phyloP scores from a whole-genome alignment of 768 basidiomycete genomes.

The Mycena epipterygia region DNA sequence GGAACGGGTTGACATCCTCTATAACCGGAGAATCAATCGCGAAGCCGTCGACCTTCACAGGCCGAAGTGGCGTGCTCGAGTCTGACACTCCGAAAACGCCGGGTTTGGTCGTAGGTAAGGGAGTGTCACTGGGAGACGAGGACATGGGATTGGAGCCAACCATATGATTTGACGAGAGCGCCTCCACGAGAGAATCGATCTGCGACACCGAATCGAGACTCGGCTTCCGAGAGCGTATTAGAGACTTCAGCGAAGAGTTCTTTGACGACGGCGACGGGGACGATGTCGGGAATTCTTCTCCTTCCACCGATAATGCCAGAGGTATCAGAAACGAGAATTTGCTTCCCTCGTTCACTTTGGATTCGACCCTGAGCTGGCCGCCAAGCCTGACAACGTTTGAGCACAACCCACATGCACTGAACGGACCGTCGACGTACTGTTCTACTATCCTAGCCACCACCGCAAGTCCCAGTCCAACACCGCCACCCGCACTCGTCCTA shows the following conservation, averaged over 20 bases:
- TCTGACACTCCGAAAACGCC: conserved; percentile 45
- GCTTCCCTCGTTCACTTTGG: conserved; percentile 74
- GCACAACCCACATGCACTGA: background rate
- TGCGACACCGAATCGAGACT: conserved; percentile 48
- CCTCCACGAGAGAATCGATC: conserved; percentile 64
- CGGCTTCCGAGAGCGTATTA: conserved; percentile 41
- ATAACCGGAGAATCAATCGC: conserved; percentile 33
- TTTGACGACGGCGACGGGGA: conserved; percentile 37
- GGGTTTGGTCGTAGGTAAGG: background rate
- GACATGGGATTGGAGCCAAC: conserved; percentile 18
- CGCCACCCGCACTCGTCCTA: conserved; percentile 51
- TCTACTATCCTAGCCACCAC: conserved; percentile 86
- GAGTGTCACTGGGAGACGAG: conserved; percentile 10
- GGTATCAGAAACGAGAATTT: conserved; percentile 82
- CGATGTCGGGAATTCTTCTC: conserved; percentile 35
- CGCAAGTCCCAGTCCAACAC: conserved; percentile 79
- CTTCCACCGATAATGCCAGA: conserved; percentile 58
- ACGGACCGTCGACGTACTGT: conserved; percentile 49
- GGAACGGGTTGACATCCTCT: background rate
- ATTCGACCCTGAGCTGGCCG: conserved; percentile 85
- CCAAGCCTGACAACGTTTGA: conserved; percentile 54
- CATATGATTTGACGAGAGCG: conserved; percentile 56
- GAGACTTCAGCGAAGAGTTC: conserved; percentile 36
- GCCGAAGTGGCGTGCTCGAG: conserved; percentile 47
- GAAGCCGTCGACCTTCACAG: conserved; percentile 52